Evolutionary conservation across 371 early-diverging fungal genomes (phyloP).

Genomic region (Mortierella sp.): DNA sequence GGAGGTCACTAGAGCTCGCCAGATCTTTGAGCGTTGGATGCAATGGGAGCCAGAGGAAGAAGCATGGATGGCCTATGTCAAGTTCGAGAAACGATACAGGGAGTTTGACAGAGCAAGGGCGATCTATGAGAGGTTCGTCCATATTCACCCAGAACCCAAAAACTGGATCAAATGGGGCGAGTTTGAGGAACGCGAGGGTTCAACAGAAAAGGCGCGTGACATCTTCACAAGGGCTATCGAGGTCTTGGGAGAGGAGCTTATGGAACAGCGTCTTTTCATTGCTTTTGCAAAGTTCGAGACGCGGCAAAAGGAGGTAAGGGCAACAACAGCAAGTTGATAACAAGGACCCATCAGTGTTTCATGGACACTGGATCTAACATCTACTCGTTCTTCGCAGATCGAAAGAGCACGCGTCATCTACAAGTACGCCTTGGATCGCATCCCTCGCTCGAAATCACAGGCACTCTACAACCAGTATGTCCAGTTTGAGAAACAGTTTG

Average conservation of each 20-base stretch:
- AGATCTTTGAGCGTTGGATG: conserved; percentile 99
- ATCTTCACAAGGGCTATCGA: conserved; percentile 91
- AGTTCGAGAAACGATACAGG: conserved; percentile 91
- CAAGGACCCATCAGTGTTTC: too few species aligned
- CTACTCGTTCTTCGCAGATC: conserved; percentile 47
- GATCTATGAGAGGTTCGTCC: conserved; percentile 88
- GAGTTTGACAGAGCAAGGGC: conserved; percentile 86
- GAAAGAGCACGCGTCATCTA: conserved; percentile 96
- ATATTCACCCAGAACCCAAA: conserved; percentile 91
- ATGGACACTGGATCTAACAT: neutral
- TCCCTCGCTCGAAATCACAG: conserved; percentile 86
- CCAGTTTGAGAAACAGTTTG: conserved; percentile 96
- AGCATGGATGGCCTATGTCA: conserved; percentile 95
- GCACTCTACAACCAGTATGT: conserved; percentile 92
- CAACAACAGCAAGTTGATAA: neutral
- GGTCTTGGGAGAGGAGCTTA: conserved; percentile 85
- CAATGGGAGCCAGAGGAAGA: conserved; percentile 95
- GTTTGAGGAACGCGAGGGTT: conserved; percentile 90
- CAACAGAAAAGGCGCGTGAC: conserved; percentile 82
- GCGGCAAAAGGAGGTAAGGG: conserved; percentile 79
- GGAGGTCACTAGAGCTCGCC: conserved; percentile 89
- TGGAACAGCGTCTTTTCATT: conserved; percentile 91
- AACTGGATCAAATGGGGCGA: conserved; percentile 97
- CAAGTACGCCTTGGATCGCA: conserved; percentile 90
- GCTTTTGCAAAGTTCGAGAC: conserved; percentile 97